phyloP scores from a whole-genome alignment of 2,329 filamentous ascomycete species.

The Talaromyces amestolkiae region DNA sequence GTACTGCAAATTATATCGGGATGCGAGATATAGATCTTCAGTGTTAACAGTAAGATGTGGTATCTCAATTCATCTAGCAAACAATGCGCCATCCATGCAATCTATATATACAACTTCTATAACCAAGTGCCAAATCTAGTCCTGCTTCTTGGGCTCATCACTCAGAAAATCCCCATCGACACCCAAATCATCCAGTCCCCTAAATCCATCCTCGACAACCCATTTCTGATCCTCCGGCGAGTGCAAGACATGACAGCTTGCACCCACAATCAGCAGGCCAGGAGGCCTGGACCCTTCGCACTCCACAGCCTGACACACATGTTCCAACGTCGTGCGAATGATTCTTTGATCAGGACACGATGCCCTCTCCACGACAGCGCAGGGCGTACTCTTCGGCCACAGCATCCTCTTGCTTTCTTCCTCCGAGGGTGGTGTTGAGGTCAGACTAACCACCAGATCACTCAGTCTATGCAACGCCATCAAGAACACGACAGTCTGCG shows the following conservation, averaged over 20 bases:
- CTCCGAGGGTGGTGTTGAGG: constrained; percentile 23
- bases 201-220: constrained; percentile 85
- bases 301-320: constrained; percentile 79
- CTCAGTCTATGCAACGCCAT: constrained; percentile 89
- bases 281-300: constrained; percentile 86
- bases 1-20: not conserved
- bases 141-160: not conserved
- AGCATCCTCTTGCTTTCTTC: not conserved
- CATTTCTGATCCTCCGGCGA: constrained; percentile 63
- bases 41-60: not conserved
- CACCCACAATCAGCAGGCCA: constrained; percentile 80
- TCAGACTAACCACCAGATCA: constrained; percentile 71
- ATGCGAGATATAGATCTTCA: not conserved
- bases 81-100: constrained; percentile 5
- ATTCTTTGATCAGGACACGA: constrained; percentile 93
- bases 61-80: not conserved
- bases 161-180: constrained; percentile 25
- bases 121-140: not conserved
- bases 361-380: constrained; percentile 88
- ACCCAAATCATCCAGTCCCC: constrained; percentile 61
- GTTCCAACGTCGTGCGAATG: constrained; percentile 77
- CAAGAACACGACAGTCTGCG: constrained; percentile 83
- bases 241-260: constrained; percentile 75
- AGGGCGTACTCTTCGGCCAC: constrained; percentile 79
- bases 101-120: not conserved